A percentile compares a stretch with the other conserved stretches of the same genome.
phyloP scores from a whole-genome alignment of 106 monocot genomes.

The Acorus gramineus region DNA sequence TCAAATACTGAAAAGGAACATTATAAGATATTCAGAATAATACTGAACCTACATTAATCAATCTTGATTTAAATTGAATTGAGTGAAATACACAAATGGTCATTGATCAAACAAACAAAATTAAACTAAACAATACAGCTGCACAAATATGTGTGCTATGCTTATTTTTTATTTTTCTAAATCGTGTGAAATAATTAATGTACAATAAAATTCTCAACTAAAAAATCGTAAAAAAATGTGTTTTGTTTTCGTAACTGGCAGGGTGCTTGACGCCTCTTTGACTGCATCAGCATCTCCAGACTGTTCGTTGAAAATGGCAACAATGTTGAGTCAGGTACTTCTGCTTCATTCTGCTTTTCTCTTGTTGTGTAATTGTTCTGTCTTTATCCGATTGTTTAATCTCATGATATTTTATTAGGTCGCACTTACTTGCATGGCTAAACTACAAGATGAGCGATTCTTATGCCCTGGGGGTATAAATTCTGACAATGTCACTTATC shows the following conservation, averaged over 20 bases:
- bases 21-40: too few species aligned
- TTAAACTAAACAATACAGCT: too few species aligned
- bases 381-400: neutral
- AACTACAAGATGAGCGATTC: slow-evolving; percentile 85
- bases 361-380: neutral
- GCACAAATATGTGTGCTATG: too few species aligned
- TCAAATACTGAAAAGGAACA: too few species aligned
- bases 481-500: slow-evolving; percentile 72
- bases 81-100: too few species aligned
- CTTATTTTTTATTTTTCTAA: too few species aligned
- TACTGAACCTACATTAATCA: too few species aligned
- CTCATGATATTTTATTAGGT: slow-evolving; percentile 33
- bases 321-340: slow-evolving; percentile 60
- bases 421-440: slow-evolving; percentile 93
- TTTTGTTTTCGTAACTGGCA: slow-evolving; percentile 10
- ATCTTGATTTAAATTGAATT: too few species aligned
- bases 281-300: slow-evolving; percentile 74
- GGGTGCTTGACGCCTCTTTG: slow-evolving; percentile 81
- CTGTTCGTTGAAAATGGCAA: slow-evolving; percentile 89
- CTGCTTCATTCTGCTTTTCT: slow-evolving; percentile 8
- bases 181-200: too few species aligned
- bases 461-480: slow-evolving; percentile 57
- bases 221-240: neutral
- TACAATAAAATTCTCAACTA: too few species aligned
- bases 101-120: too few species aligned